Conservation (phyloP, 1,284 basidiomycete species). For the Ustilago xerochloae region DNA sequence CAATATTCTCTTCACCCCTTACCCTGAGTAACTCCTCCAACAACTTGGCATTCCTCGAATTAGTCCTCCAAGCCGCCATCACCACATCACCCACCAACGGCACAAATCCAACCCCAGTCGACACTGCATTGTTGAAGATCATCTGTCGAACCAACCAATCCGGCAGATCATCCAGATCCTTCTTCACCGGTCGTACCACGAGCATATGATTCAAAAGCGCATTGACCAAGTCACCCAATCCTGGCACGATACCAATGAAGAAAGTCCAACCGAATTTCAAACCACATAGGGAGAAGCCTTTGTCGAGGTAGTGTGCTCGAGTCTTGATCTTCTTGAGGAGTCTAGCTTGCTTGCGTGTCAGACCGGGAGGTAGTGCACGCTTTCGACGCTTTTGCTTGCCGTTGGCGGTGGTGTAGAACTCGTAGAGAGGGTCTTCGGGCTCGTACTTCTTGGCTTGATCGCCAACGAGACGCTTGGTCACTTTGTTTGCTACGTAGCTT, state of each 20-base stretch:
- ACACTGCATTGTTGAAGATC: conserved; percentile 82
- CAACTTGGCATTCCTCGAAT: conserved; percentile 80
- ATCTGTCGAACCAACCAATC: conserved; percentile 69
- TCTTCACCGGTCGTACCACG: conserved; percentile 79
- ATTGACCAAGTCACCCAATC: conserved; percentile 77
- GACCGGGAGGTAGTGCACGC: conserved; percentile 79
- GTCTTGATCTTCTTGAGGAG: conserved; percentile 71
- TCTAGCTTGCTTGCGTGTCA: conserved; percentile 80
- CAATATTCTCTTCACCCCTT: conserved; percentile 57
- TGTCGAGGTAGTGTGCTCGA: conserved; percentile 90
- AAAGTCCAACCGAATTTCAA: conserved; percentile 83
- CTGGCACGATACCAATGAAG: conserved; percentile 76
- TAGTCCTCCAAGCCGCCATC: conserved; percentile 83
- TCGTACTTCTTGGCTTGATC: conserved; percentile 57
- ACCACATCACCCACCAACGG: conserved; percentile 83
- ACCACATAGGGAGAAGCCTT: conserved; percentile 84
- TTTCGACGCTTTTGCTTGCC: conserved; percentile 78
- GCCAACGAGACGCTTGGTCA: conserved; percentile 46
- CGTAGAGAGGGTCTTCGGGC: conserved; percentile 79
- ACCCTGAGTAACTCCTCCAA: conserved; percentile 58
- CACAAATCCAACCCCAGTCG: conserved; percentile 78
- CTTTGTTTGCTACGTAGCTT: conserved; percentile 50
- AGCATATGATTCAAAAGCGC: conserved; percentile 79
- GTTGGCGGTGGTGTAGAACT: conserved; percentile 76
- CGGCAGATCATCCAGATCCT: conserved; percentile 73